Evolutionary conservation across 139 green algal species (phyloP).

Genomic region (Asterochloris sp.): DNA sequence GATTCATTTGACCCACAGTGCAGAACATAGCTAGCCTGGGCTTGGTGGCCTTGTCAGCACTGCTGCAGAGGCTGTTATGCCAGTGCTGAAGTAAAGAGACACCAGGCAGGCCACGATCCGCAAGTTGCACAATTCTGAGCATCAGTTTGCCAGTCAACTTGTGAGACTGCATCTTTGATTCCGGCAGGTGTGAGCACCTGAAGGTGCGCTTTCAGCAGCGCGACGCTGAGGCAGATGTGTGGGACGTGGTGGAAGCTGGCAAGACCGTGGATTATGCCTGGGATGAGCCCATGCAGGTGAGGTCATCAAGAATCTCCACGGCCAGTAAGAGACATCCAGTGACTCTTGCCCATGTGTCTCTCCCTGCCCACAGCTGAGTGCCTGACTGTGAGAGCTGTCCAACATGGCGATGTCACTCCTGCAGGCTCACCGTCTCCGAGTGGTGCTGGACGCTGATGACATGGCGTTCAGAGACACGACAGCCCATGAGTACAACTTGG

Average conservation of each 20-base stretch:
- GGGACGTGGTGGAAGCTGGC: slow-evolving; percentile 24
- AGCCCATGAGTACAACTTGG: slow-evolving; percentile 40
- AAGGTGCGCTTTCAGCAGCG: slow-evolving; percentile 37
- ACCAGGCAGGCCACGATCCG: too few species aligned
- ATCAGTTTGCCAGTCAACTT: too few species aligned
- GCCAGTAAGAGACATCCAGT: too few species aligned
- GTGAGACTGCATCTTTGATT: not conserved
- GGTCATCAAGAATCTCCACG: too few species aligned
- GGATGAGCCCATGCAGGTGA: slow-evolving; percentile 29
- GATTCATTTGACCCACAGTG: not conserved
- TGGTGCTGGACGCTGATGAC: slow-evolving; percentile 13
- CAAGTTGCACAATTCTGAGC: not conserved
- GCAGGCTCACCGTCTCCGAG: slow-evolving; percentile 17
- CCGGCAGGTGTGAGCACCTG: slow-evolving; percentile 23
- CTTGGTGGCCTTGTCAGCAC: too few species aligned
- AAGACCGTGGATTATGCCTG: slow-evolving; percentile 35
- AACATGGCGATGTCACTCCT: too few species aligned
- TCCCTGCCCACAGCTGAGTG: too few species aligned
- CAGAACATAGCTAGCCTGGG: too few species aligned
- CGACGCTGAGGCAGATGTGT: slow-evolving; percentile 19
- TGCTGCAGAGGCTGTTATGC: too few species aligned
- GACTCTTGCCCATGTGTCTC: too few species aligned
- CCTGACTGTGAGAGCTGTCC: too few species aligned
- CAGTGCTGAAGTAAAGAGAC: too few species aligned
- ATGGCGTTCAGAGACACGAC: slow-evolving; percentile 1